Base-by-base conservation (phyloP, 495 filamentous ascomycete species). In the Penicillium egyptiacum region DNA sequence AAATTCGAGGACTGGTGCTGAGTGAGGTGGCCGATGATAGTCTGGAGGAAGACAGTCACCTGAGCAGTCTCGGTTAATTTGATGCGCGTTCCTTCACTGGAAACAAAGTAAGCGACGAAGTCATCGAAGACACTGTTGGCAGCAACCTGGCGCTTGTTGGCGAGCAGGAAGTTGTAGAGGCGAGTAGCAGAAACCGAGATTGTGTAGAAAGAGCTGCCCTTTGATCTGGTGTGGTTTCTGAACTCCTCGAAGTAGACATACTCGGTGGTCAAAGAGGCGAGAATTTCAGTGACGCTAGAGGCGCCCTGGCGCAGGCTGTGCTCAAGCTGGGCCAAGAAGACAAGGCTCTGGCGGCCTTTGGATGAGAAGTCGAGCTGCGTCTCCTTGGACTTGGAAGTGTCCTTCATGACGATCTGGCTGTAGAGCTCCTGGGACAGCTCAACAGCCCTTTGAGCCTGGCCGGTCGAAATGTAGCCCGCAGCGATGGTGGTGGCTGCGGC, bases 201-300 rank as follows among this genome's bases (percentile, higher is more conserved):
- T 22, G 50, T 60, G 40, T 72, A 65, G 40, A 75, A 61, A 19
- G 60, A 65, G 61, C 57, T 68, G 40, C 40, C 62, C 62, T 72
- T 74, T 26, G 66, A 62, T 20, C 47, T 57, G 33, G 63, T 62
- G 10, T 59, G 59, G 51, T 46, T 64, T 35, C 71, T 63, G 68
- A 74, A 68, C 47, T 70, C 70, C 57, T 74, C 71, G 35, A 73
- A 75, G 57, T 75, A 74, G 14, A 71, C 60, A 40, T 69, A 71
- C 54, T 75, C 65, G 10, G 73, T 70, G 10, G 68, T 68, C 30
- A 75, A 53, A 11, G 68, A 55, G 2, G 73, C 68, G 51, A 70
- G 64, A 35, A 75, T 68, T 53, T 75, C 73, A 28, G 70, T 71
- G 50, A 75, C 40, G 9, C 68, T 71, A 16, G 61, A 68, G 11